A percentile compares a stretch with the other conserved stretches of the same genome.
phyloP scores from a whole-genome alignment of 495 filamentous ascomycete species.

The Annulohypoxylon maeteangense region DNA sequence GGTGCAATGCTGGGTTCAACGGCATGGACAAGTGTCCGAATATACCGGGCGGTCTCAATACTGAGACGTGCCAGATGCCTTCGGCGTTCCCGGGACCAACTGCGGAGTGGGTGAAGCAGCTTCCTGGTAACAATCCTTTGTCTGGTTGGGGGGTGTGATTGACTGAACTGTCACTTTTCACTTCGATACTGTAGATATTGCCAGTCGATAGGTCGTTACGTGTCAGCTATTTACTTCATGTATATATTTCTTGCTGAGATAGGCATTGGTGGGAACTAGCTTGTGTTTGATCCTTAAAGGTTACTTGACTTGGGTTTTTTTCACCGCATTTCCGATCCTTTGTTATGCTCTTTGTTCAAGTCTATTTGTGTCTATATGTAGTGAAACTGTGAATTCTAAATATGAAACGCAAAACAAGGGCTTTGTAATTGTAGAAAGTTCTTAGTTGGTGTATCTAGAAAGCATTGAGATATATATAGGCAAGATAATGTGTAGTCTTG shows the following conservation, averaged over 20 bases:
- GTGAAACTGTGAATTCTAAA: neutral
- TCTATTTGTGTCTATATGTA: neutral
- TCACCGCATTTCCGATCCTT: neutral
- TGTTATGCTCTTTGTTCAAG: neutral
- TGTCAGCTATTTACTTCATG: neutral
- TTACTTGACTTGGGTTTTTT: neutral
- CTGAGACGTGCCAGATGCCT: conserved; percentile 57
- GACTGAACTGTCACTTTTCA: neutral
- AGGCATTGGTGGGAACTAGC: neutral
- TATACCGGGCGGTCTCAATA: conserved; percentile 52
- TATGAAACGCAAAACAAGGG: neutral
- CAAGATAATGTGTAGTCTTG: neutral
- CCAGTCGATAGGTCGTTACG: neutral
- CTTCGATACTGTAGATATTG: conserved; percentile 13
- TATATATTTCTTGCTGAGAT: conserved; percentile 1
- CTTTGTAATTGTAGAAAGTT: neutral
- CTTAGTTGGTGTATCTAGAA: neutral
- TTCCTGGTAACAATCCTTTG: conserved; percentile 69
- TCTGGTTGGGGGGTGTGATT: conserved; percentile 47
- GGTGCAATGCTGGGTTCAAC: conserved; percentile 63
- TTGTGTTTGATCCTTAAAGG: neutral
- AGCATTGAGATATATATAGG: neutral
- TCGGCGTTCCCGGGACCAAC: conserved; percentile 50
- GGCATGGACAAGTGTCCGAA: conserved; percentile 64
- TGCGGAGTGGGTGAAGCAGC: conserved; percentile 50